phyloP scores from a whole-genome alignment of 2,329 filamentous ascomycete genomes.

The Aspergillus novoparasiticus region DNA sequence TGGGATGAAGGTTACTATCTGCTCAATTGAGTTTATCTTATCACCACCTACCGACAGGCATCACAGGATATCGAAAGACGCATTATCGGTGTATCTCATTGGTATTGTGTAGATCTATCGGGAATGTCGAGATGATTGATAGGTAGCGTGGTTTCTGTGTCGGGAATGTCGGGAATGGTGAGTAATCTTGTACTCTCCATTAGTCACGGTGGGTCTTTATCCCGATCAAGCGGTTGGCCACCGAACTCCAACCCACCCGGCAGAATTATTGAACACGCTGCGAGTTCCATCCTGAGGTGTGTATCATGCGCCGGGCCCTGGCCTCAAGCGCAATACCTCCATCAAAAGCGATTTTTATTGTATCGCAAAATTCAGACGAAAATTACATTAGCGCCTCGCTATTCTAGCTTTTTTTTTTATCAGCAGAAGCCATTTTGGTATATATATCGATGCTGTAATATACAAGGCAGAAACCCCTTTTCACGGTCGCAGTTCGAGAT shows the following conservation, averaged over 20 bases:
- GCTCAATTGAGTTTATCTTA: background rate
- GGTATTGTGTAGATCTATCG: background rate
- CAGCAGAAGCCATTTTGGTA: too few species aligned
- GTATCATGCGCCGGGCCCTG: background rate
- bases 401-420: too few species aligned
- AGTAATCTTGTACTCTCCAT: background rate
- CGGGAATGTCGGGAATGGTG: background rate
- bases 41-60: slow-evolving; percentile 32
- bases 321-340: background rate
- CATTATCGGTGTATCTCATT: slow-evolving; percentile 23
- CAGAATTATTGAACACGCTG: background rate
- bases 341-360: background rate
- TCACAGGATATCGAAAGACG: slow-evolving; percentile 41
- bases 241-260: background rate
- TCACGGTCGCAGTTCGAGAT: too few species aligned
- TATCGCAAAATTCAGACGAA: background rate
- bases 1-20: slow-evolving; percentile 11
- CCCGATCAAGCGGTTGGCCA: background rate
- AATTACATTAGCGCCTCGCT: rapidly evolving
- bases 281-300: background rate
- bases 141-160: background rate
- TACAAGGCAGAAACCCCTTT: too few species aligned
- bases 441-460: too few species aligned
- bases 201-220: background rate
- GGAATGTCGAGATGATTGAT: too few species aligned